Evolutionary conservation across 176 grass and related monocot species (phyloP).

Genomic region (Musa troglodytarum): DNA sequence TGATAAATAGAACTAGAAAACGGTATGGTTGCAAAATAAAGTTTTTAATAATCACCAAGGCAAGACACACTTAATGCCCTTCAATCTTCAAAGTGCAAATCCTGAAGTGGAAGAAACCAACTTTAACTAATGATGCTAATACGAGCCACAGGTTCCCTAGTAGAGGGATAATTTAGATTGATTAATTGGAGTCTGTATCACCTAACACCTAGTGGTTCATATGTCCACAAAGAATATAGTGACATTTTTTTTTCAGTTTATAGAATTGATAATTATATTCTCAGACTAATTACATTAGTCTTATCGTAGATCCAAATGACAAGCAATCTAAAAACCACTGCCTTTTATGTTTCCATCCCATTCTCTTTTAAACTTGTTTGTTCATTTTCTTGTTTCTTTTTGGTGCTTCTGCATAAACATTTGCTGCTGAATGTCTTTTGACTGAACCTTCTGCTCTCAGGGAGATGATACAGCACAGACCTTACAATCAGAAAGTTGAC

Average conservation of each 20-base stretch:
- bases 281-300: background rate
- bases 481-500: constrained; percentile 17
- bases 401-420: background rate
- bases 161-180: no score
- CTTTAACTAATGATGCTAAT: background rate
- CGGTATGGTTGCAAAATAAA: background rate
- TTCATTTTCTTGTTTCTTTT: background rate
- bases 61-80: no score
- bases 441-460: background rate
- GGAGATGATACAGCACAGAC: constrained; percentile 18
- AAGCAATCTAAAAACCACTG: background rate
- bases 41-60: no score
- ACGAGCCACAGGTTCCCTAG: background rate
- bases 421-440: background rate
- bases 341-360: background rate
- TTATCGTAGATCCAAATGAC: background rate
- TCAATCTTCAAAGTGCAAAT: background rate
- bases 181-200: no score
- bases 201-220: no score
- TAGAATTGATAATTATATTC: background rate
- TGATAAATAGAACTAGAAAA: background rate
- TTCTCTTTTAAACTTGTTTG: background rate
- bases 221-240: no score
- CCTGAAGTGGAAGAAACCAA: background rate
- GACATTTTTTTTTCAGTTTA: no score